Evolutionary conservation across 208 protist species (phyloP).

Genomic region (Borovskyia barvae): DNA sequence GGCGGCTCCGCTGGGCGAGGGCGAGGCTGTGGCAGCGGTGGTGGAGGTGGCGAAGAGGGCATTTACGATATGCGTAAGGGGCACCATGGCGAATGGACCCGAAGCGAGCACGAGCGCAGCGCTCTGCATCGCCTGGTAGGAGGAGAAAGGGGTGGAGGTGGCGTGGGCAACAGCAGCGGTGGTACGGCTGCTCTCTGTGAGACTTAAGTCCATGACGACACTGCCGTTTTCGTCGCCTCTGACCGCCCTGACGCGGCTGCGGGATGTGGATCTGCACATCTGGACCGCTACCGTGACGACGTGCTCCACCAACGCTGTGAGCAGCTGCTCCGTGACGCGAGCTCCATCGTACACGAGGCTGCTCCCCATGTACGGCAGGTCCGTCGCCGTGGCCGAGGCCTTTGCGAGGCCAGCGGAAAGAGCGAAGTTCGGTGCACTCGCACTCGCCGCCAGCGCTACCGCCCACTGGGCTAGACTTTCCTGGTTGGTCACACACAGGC

Average conservation of each 20-base stretch:
- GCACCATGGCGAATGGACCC: constrained; percentile 19
- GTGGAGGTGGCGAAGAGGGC: constrained; percentile 4
- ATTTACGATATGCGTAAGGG: constrained; percentile 22
- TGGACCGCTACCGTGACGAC: constrained; percentile 21
- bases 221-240: not conserved
- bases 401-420: too few relatives aligned
- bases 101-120: constrained; percentile 16
- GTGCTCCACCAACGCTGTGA: constrained; percentile 13
- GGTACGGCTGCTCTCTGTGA: not conserved
- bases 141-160: not conserved
- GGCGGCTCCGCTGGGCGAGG: not conserved
- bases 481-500: constrained; percentile 18
- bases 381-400: not conserved
- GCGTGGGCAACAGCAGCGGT: not conserved
- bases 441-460: constrained; percentile 5
- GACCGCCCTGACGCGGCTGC: constrained; percentile 2
- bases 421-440: too few relatives aligned
- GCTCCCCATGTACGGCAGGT: not conserved
- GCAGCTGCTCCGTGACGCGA: constrained; percentile 4
- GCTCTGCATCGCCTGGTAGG: constrained; percentile 21
- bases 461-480: constrained; percentile 16
- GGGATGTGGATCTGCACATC: constrained; percentile 18
- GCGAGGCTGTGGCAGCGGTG: not conserved
- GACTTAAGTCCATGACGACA: not conserved
- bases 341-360: constrained; percentile 9